phyloP scores from a whole-genome alignment of 805 yeast species.

The Zygoascus tannicola region DNA sequence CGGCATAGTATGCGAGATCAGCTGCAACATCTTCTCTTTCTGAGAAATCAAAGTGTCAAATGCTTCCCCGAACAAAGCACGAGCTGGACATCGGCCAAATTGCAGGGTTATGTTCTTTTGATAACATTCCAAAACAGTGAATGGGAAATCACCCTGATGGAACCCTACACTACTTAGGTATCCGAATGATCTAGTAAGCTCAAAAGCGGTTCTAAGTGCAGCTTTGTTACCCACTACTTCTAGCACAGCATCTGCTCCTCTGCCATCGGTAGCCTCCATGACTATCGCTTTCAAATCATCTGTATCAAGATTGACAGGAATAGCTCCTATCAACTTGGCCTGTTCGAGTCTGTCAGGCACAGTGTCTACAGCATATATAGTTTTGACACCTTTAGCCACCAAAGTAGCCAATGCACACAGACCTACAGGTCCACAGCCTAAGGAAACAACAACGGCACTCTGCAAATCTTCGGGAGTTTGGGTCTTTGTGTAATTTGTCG shows the following conservation, averaged over 20 bases:
- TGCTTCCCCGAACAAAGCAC: too few species aligned
- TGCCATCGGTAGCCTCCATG: constrained; percentile 32
- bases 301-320: constrained; percentile 37
- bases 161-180: constrained; percentile 51
- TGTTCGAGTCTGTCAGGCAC: constrained; percentile 39
- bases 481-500: constrained; percentile 38
- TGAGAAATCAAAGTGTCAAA: too few species aligned
- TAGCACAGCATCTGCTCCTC: constrained; percentile 52
- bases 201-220: constrained; percentile 44
- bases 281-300: constrained; percentile 32
- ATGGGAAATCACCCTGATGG: too few species aligned
- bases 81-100: too few species aligned
- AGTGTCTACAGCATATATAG: constrained; percentile 40
- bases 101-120: too few species aligned
- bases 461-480: constrained; percentile 29
- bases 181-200: constrained; percentile 48
- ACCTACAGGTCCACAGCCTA: constrained; percentile 58
- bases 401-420: constrained; percentile 44
- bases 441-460: constrained; percentile 37
- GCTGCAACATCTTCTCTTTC: too few species aligned
- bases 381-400: constrained; percentile 37
- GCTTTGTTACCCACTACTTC: constrained; percentile 51
- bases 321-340: constrained; percentile 42
- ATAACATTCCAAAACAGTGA: too few species aligned
- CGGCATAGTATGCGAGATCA: too few species aligned